phyloP scores from a whole-genome alignment of 495 filamentous ascomycete species.

The Bathelium albidoporum region DNA sequence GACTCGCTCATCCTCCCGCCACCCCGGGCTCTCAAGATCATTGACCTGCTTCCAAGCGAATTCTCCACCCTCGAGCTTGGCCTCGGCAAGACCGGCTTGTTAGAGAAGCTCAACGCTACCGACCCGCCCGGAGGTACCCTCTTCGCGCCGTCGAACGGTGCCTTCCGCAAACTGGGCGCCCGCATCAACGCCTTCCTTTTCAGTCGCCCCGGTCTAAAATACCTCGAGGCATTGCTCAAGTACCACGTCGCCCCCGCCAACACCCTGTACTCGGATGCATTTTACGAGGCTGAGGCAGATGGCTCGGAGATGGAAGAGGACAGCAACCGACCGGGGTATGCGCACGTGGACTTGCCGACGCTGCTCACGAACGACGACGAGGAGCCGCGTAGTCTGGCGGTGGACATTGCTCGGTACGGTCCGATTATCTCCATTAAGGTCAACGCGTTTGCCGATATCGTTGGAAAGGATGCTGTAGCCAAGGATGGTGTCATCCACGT shows the following conservation, averaged over 20 bases:
- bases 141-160: conserved; percentile 67
- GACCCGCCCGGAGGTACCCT: conserved; percentile 50
- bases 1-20: conserved; percentile 65
- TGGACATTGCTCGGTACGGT: conserved; percentile 57
- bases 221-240: conserved; percentile 60
- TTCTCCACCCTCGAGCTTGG: conserved; percentile 71
- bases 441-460: conserved; percentile 54
- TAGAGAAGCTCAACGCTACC: conserved; percentile 35
- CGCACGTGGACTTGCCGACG: conserved; percentile 58
- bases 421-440: conserved; percentile 56
- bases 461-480: conserved; percentile 55
- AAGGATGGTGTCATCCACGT: conserved; percentile 71
- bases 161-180: conserved; percentile 60
- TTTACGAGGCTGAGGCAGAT: conserved; percentile 40
- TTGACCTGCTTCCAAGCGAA: conserved; percentile 56
- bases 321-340: conserved; percentile 25
- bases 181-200: conserved; percentile 69
- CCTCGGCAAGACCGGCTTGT: conserved; percentile 58
- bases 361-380: conserved; percentile 40
- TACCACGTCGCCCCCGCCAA: conserved; percentile 68
- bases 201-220: conserved; percentile 53
- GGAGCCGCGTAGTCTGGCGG: conserved; percentile 39
- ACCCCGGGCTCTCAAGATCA: conserved; percentile 44
- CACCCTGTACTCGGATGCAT: conserved; percentile 75
- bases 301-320: conserved; percentile 14